Base-by-base conservation (phyloP, 1,284 basidiomycete species). In the Sanghuangporus baumii region DNA sequence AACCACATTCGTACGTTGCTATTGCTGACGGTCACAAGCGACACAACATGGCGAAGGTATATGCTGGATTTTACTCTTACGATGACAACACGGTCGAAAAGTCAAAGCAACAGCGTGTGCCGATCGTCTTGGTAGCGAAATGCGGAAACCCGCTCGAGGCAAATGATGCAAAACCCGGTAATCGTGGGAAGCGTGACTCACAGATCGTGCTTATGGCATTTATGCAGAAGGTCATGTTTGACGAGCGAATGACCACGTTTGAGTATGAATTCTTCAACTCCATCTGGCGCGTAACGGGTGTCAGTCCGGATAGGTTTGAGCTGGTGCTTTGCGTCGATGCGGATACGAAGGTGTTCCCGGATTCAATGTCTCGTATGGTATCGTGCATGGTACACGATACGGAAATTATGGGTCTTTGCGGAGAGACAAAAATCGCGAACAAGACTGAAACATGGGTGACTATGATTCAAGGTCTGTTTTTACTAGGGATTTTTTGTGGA, bases 231-330 rank as follows among this genome's bases (percentile, higher is more conserved):
- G 96, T 98, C 68, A 98, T 98, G 86, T 99, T 98, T 74, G 96
- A 99, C 76, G 96, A 99, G 78, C 88, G 95, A 60, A 99, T 99
- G 96, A 96, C 94, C 65, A 97, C 96, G 50, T 93, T 99, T 73
- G 96, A 99, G 77, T 99, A 97, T 74, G 97, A 99, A 76, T 95
- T 99, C 73, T 99, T 99, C 87, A 97, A 98, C 75, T 91, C 94
- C 64, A 82, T 97, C 37, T 98, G 96, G 90, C 82, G 94, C 63
- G 89, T 91, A 52, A 96, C 96, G 65, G 97, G 96, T 56, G 88
- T 98, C 66, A 94, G 94, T 69, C 96, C 96, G 6, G 97, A 99
- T 81, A 89, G 91, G 66, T 99, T 97, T 74, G 96, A 99, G 76
- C 81, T 96, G 56, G 93, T 94, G 67, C 82, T 99, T 52, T 98